Base-by-base conservation (phyloP, 768 basidiomycete species). In the Russula sp. region DNA sequence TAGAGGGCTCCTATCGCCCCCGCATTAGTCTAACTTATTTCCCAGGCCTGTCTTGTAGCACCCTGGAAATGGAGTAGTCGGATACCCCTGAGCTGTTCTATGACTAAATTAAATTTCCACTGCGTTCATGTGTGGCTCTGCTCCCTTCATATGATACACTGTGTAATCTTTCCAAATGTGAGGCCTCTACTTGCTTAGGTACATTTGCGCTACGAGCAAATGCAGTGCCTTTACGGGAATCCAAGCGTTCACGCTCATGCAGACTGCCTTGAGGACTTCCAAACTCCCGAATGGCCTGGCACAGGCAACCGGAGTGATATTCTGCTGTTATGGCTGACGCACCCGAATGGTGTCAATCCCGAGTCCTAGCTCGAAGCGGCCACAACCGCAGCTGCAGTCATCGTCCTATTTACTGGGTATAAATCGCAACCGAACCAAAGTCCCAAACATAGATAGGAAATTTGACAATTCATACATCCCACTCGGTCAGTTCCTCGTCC, bases 21-120 rank as follows among this genome's bases (percentile, higher is more conserved):
- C 1, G 14, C 9, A 22, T 27, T 4, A 22, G 35, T 27, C 57
- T 63, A 31, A 63, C 11, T 11, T 35, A 7, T 32, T 31, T 59
- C 18, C 31, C 18, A 63, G 62, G 47, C 57, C 62, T 2, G 20
- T 63, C n/a, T 16, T 63, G 8, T 59, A 59, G 37, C 13, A 20
- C n/a, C 37, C 10, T 10, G 5, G 6, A 31, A 45, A 31, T 2
- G 62, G 27, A 47, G 10, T n/a, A 7, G 18, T n/a, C 6, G 16
- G 31, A 34, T 44, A 52, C 10, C 22, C 37, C 32, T 32, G 27
- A 39, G 27, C 34, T 22, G 10, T 22, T 10, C 14, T 54, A 20
- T 34, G 20, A 44, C 27, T 44, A 34, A 40, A 22, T 32, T 31
- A 44, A 10, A 47, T 55, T n/a, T 61, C 6, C 40, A 35, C 37